phyloP scores from a whole-genome alignment of 108 stramenopile species.

The Fragilariopsis cylindrus region DNA sequence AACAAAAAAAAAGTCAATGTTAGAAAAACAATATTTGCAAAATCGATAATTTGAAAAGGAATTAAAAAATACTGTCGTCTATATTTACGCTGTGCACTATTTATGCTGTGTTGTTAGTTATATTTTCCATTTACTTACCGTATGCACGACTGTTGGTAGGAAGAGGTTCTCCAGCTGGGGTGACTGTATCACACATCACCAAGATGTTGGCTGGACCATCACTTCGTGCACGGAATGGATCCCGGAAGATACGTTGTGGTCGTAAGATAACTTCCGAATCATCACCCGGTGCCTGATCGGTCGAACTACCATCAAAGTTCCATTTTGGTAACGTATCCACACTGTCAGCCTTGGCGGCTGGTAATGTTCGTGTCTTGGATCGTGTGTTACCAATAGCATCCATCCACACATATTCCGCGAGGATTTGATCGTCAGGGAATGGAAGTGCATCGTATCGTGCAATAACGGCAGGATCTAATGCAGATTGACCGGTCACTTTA shows the following conservation, averaged over 20 bases:
- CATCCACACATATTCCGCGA: conserved; percentile 92
- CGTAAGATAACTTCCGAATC: conserved; percentile 92
- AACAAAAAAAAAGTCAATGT: not conserved
- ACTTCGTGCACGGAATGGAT: conserved; percentile 90
- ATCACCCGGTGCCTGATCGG: conserved; percentile 96
- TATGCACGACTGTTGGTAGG: conserved; percentile 83
- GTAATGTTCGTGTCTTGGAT: conserved; percentile 86
- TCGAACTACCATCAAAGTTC: conserved; percentile 97
- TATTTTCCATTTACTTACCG: conserved; percentile 46
- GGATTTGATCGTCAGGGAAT: conserved; percentile 67
- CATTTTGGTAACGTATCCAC: conserved; percentile 84
- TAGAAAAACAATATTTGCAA: not conserved
- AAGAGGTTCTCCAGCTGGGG: conserved; percentile 87
- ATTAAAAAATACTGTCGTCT: no score
- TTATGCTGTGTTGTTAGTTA: not conserved
- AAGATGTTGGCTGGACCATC: conserved; percentile 90
- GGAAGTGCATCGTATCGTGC: conserved; percentile 61
- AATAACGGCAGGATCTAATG: conserved; percentile 77
- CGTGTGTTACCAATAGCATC: conserved; percentile 87
- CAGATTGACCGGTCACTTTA: conserved; percentile 59
- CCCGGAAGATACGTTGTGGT: conserved; percentile 87
- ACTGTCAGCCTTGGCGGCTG: conserved; percentile 46
- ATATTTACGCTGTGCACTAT: no score
- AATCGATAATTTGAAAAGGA: not conserved
- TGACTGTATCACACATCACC: conserved; percentile 96